Evolutionary conservation across 768 basidiomycete species (phyloP), one percentile per base, ranked within the genome.

Genomic region (Xanthoconium stramineum): DNA sequence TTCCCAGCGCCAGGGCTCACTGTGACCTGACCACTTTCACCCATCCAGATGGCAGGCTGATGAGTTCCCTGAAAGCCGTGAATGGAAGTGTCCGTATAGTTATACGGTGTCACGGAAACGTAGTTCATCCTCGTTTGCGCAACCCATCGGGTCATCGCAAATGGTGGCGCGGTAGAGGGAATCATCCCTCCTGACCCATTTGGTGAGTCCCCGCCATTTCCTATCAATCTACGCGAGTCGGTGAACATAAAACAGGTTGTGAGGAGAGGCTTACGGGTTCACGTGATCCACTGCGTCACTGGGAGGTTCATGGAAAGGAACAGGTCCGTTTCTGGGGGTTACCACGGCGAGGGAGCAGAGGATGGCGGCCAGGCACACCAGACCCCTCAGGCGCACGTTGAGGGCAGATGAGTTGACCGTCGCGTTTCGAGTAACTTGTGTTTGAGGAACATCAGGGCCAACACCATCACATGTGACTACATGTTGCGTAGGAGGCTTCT

Each of bases 21-120:
- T 6, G 80, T 75, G 3, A 84, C 80, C 46, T 81, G 80, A 0
- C 80, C 88, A 58, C 83, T 88, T 62, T 89, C 88, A 3, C 86
- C 90, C 89, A 93, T 92, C 90, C 89, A 92, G 37, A 93, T 91
- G 1, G 91, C 91, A 12, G 90, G 89, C 61, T 91, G 91, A 52
- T 89, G 83, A 5, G 90, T 91, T 6, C 81, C 89, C 46, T 87
- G 82, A 62, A 92, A 91, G 1, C 91, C 90, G 61, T 89, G 85
- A 4, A 91, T 81, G 13, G 63, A 65, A 0, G 68, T 72, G 56
- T 78, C 79, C 0, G 87, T 85, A 67, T 80, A 78, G 67, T 89
- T 88, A 64, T 86, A 89, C 5, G 88, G 85, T 2, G 83, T 83
- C 11, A 83, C 78, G 6, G 86, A 89, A 46, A 88, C 86, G 57